A percentile compares a stretch with the other conserved stretches of the same genome.
Conservation (phyloP, 176 grass and related monocot species). For the Aechmea fasciata region DNA sequence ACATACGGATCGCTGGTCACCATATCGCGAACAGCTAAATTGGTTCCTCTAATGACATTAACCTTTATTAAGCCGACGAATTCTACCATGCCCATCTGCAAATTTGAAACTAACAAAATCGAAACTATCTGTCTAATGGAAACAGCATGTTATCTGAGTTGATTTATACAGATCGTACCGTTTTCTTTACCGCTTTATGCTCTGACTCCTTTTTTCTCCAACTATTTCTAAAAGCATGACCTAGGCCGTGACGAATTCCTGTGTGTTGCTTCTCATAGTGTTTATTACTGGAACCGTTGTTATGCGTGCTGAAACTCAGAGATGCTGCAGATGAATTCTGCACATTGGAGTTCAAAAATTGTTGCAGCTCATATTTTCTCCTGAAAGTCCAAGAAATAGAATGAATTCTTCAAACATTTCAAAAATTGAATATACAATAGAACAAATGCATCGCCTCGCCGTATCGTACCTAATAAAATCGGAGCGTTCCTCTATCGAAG, state of each 20-base stretch:
- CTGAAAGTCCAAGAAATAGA: slow-evolving; percentile 26
- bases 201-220: slow-evolving; percentile 85
- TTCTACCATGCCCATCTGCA: slow-evolving; percentile 73
- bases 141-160: neutral
- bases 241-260: slow-evolving; percentile 48
- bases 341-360: slow-evolving; percentile 29
- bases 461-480: slow-evolving; percentile 68
- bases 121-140: neutral
- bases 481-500: slow-evolving; percentile 52
- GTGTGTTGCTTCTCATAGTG: slow-evolving; percentile 33
- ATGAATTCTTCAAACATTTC: neutral
- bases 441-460: neutral
- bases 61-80: slow-evolving; percentile 90
- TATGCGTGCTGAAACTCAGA: neutral
- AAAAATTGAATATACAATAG: neutral
- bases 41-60: slow-evolving; percentile 69
- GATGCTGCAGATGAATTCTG: slow-evolving; percentile 21
- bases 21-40: slow-evolving; percentile 84
- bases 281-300: slow-evolving; percentile 22
- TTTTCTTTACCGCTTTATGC: slow-evolving; percentile 60
- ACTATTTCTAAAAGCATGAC: slow-evolving; percentile 77
- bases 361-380: slow-evolving; percentile 78
- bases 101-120: neutral
- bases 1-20: slow-evolving; percentile 93
- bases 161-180: slow-evolving; percentile 8